Conservation (phyloP, 2,329 filamentous ascomycete species). For the Sphaerostilbella broomeana region DNA sequence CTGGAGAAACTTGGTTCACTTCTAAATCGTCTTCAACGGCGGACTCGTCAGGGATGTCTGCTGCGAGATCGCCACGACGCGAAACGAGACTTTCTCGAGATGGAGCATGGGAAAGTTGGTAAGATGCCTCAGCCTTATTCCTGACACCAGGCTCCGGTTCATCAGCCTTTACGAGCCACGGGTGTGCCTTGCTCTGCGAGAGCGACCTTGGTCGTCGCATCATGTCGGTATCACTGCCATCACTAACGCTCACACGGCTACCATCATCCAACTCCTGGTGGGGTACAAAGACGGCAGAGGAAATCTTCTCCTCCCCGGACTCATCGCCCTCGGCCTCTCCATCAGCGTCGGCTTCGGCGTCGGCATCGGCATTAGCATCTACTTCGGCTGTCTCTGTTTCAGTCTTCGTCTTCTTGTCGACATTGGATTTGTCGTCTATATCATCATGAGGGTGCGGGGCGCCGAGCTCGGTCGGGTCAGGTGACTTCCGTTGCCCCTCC, state of each 20-base stretch:
- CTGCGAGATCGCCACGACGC: conserved; percentile 26
- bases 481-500: conserved; percentile 31
- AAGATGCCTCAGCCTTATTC: conserved; percentile 19
- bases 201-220: conserved; percentile 40
- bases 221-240: conserved; percentile 35
- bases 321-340: conserved; percentile 42
- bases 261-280: conserved; percentile 53
- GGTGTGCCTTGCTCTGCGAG: conserved; percentile 34
- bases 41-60: conserved; percentile 31
- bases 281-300: conserved; percentile 76
- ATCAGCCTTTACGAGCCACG: conserved; percentile 54
- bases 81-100: conserved; percentile 26
- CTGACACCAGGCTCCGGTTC: conserved; percentile 35
- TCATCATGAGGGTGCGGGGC: conserved; percentile 23
- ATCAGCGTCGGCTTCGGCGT: conserved; percentile 16
- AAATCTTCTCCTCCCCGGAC: conserved; percentile 78
- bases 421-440: conserved; percentile 22
- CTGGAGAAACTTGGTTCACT: conserved; percentile 23
- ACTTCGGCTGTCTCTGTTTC: not conserved
- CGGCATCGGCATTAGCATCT: conserved; percentile 7
- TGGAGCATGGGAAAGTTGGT: conserved; percentile 20
- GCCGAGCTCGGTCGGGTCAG: conserved; percentile 32
- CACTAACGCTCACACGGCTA: conserved; percentile 23
- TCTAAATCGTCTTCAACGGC: conserved; percentile 39
- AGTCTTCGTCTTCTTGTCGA: conserved; percentile 1